phyloP scores from a whole-genome alignment of 2,329 filamentous ascomycete genomes.

The Colletotrichum chlorophyti region DNA sequence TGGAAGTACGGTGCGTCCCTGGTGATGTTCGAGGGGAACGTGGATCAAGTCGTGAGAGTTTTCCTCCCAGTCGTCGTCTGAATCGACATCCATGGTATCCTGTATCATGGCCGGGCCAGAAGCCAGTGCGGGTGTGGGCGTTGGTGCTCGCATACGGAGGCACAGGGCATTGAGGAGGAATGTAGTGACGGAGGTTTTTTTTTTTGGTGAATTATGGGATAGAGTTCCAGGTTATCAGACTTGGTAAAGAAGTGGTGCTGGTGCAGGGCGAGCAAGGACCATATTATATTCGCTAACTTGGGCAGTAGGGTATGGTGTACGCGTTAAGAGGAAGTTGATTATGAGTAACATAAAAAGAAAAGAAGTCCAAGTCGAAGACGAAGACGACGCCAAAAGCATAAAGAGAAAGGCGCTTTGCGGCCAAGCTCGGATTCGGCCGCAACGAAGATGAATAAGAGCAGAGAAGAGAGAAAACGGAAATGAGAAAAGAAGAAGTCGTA shows the following conservation, averaged over 20 bases:
- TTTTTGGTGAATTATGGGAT: too few species aligned
- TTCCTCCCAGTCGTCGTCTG: constrained; percentile 24
- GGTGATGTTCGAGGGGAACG: constrained; percentile 25
- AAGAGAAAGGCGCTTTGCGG: neutral
- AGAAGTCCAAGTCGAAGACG: neutral
- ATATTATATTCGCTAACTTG: constrained; percentile 6
- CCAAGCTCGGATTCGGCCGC: neutral
- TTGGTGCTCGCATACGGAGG: constrained; percentile 18
- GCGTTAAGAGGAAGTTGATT: neutral
- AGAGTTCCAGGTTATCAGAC: constrained; percentile 1
- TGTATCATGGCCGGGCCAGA: constrained; percentile 1
- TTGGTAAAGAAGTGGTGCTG: too few species aligned
- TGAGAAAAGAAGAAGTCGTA: neutral
- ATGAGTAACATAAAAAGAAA: neutral
- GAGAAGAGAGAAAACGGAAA: neutral
- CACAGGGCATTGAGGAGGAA: constrained; percentile 13
- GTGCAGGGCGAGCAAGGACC: neutral
- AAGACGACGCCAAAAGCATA: neutral
- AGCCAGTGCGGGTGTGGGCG: neutral
- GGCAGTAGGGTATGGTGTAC: neutral
- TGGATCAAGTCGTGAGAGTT: constrained; percentile 20
- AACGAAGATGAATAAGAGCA: too few species aligned
- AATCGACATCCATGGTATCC: constrained; percentile 24
- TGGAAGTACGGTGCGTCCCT: constrained; percentile 61
- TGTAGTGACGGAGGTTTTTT: neutral